Evolutionary conservation across 306 rosid genomes (phyloP).

Genomic region (Oxytropis ochrocephala): DNA sequence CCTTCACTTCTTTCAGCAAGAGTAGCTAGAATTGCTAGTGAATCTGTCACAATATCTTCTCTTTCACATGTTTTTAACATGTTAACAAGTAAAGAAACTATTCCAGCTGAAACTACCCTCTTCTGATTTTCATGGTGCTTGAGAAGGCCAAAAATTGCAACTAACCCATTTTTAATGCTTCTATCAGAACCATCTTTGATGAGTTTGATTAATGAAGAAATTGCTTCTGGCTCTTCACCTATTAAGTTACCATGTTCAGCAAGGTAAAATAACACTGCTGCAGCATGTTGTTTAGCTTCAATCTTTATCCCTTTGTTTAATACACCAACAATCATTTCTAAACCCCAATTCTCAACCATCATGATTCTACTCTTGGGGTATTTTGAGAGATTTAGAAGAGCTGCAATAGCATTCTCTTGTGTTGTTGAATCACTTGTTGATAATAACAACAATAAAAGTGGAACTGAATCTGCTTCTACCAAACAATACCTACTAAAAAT

Average conservation of each 20-base stretch:
- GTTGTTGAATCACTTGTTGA: conserved; percentile 21
- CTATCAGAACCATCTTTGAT: conserved; percentile 39
- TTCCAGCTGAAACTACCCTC: conserved; percentile 42
- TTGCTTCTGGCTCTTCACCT: conserved; percentile 46
- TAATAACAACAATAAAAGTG: conserved; percentile 42
- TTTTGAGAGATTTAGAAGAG: conserved; percentile 72
- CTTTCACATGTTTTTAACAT: conserved; percentile 27
- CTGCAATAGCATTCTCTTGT: conserved; percentile 73
- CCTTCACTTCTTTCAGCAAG: conserved; percentile 66
- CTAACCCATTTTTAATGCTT: conserved; percentile 64
- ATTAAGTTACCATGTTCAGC: conserved; percentile 49
- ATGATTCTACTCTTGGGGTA: conserved; percentile 33
- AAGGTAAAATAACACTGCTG: conserved; percentile 65
- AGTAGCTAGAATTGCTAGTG: conserved; percentile 57
- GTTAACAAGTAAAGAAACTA: conserved; percentile 42
- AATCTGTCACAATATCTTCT: conserved; percentile 51
- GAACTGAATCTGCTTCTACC: conserved; percentile 55
- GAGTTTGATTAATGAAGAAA: conserved; percentile 48
- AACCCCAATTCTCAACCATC: conserved; percentile 50
- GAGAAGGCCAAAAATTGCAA: conserved; percentile 59
- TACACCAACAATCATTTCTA: conserved; percentile 46
- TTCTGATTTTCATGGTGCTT: conserved; percentile 43
- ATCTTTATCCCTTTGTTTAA: conserved; percentile 38
- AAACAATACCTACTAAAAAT: conserved; percentile 64
- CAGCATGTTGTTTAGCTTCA: conserved; percentile 59